Evolutionary conservation across 495 filamentous ascomycete species (phyloP), one percentile per base, ranked within the genome.

Genomic region (Cudoniella acicularis): DNA sequence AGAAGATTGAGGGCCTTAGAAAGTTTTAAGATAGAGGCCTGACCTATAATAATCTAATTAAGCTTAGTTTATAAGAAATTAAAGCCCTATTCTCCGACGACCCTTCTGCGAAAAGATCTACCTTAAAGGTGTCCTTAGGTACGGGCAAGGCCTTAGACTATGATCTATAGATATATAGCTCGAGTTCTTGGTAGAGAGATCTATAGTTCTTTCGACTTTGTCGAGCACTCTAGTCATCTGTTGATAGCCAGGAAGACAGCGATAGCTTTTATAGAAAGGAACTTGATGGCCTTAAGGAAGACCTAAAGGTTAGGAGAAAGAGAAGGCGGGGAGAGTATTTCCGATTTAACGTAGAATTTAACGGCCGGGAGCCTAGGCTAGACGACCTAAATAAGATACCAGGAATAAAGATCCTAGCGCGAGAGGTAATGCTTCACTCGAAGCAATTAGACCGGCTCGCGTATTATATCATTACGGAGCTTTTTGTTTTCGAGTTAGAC

Each of bases 11-110:
- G 9, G 67, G 68, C 1, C 54, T 74, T 25, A 69, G 69, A 45
- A 66, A 67, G 26, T 73, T 69, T 59, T 62, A 68, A 64, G 71
- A 75, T 61, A 65, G 69, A 18, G 68, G 64, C 10, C 52, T 75
- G 22, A 60, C 54, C 18, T 63, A 73, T 41, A 73, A 72, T 45
- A 72, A 73, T 53, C 70, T 67, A 0, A 51, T 71, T 22, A 64
- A 72, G 27, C 49, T 75, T 21, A 69, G 69, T 21, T 46, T 69
- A 17, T 63, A 61, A 63, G 72, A 75, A 54, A 52, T 57, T 25
- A 54, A 60, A 60, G 57, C 50, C 27, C 41, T 48, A 22, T 46
- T 21, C 23, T 41, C 50, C 8, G 56, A 72, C 10, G 71, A 65
- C 63, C 59, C 60, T 1, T 61, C 54, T 4, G 43, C 52, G 11